Evolutionary conservation across 139 green algal species (phyloP).

Genomic region (Chlamydomonas sphaeroides): DNA sequence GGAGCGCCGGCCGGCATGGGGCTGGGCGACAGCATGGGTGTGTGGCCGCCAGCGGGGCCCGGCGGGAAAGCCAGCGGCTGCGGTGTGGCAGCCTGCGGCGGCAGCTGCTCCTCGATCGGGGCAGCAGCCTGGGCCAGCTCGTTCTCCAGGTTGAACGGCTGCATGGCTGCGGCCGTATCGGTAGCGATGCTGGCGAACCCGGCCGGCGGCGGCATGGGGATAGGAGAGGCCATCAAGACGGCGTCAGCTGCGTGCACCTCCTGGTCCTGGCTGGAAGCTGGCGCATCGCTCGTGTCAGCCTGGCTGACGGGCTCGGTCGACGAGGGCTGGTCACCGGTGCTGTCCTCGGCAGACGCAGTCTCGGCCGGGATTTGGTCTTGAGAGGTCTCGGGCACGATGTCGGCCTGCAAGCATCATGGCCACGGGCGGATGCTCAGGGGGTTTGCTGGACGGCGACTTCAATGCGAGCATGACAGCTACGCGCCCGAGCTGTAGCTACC

Average conservation of each 20-base stretch:
- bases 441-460: no score
- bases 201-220: background rate
- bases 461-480: no score
- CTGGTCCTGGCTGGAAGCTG: no score
- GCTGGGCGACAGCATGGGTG: background rate
- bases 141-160: background rate
- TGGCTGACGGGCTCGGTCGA: no score
- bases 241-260: no score
- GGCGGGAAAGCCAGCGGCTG: background rate
- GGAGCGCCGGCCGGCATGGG: background rate
- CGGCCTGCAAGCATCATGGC: background rate
- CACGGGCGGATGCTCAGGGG: no score
- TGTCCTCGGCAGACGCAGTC: background rate
- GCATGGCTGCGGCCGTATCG: no score
- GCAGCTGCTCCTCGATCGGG: background rate
- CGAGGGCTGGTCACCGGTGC: background rate
- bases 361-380: background rate
- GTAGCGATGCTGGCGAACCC: background rate
- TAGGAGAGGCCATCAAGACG: conserved; percentile 19
- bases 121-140: background rate
- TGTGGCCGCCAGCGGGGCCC: no score
- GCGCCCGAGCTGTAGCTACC: no score
- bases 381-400: background rate
- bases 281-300: no score
- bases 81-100: background rate